Base-by-base conservation (phyloP, 805 yeast genomes). In the Tetrapisispora arboricola region DNA sequence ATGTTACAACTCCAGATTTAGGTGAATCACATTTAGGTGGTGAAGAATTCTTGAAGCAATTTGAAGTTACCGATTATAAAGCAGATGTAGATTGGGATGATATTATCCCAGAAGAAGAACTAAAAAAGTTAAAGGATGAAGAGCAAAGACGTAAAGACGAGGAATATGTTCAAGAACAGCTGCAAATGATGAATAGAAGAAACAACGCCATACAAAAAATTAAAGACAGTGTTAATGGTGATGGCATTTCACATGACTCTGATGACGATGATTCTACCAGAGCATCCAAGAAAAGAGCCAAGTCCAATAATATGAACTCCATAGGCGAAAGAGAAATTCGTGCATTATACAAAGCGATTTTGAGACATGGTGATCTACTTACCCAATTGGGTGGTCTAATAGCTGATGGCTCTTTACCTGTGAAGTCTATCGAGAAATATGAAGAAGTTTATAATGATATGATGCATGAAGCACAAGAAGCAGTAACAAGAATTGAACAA, bases 21-120 rank as follows among this genome's bases (percentile, higher is more conserved):
- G 97, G 97, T 5, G 97, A 92, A 55, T 84, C 95, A n/a, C 94
- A 92, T 54, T 70, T 92, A 41, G 99, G 99, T 44, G 95, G 97
- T 43, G 99, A 92, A 62, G 99, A 92, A 65, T 92, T 92, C 57
- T 72, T 92, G 65, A 86, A 78, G 56, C 99, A 92, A 64, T 92
- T 92, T 60, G 98, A 92, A 64, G 98, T 92, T 40, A 92, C 99
- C 0, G 98, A 92, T 60, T 94, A 88, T 62, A 92, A 92, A 66
- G 97, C 98, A 1, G 96, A 90, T 61, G 87, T 90, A 46, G 94
- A 87, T 48, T 92, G 99, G 99, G 97, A 92, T 66, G 99, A 92
- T 61, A 92, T 92, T 51, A 92, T 92, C 54, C 99, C 99, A 0
- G 88, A 85, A 49, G 95, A 84, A 34, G 98, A 92, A 61, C 70